Evolutionary conservation across 106 monocot genomes (phyloP).

Genomic region (Dioscorea dumetorum): DNA sequence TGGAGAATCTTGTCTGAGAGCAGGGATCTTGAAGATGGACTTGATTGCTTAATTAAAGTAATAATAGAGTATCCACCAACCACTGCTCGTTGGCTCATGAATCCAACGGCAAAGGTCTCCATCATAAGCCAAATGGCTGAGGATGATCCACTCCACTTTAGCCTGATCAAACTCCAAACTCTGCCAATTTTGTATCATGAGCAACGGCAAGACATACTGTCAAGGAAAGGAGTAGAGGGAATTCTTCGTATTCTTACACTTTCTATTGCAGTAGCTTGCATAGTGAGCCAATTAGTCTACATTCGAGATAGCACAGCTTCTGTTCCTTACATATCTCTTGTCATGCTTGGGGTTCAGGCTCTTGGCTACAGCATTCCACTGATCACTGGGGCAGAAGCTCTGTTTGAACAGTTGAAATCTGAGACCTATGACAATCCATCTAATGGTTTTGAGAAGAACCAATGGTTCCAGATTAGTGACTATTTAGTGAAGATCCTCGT

Average conservation of each 20-base stretch:
- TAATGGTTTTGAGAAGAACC: constrained; percentile 28
- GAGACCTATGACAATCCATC: constrained; percentile 17
- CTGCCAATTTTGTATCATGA: constrained; percentile 42
- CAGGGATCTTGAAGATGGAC: constrained; percentile 42
- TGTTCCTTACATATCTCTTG: constrained; percentile 42
- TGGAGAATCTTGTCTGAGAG: constrained; percentile 39
- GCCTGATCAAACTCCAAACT: constrained; percentile 41
- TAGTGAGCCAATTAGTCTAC: constrained; percentile 43
- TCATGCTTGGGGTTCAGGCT: constrained; percentile 66
- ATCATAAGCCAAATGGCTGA: constrained; percentile 42
- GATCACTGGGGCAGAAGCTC: constrained; percentile 52
- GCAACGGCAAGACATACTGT: constrained; percentile 55
- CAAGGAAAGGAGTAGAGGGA: constrained; percentile 45
- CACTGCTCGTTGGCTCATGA: constrained; percentile 56
- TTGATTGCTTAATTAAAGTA: constrained; percentile 62
- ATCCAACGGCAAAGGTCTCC: constrained; percentile 40
- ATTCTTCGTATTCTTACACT: constrained; percentile 36
- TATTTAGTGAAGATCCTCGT: constrained; percentile 53
- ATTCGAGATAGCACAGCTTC: constrained; percentile 15
- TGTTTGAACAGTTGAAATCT: constrained; percentile 31
- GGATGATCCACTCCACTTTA: constrained; percentile 54
- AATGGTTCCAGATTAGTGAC: constrained; percentile 23
- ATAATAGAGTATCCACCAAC: constrained; percentile 62
- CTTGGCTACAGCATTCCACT: constrained; percentile 62
- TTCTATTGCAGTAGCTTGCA: constrained; percentile 34